Conservation (phyloP, 176 grass and related monocot species). For the Phoenix dactylifera region DNA sequence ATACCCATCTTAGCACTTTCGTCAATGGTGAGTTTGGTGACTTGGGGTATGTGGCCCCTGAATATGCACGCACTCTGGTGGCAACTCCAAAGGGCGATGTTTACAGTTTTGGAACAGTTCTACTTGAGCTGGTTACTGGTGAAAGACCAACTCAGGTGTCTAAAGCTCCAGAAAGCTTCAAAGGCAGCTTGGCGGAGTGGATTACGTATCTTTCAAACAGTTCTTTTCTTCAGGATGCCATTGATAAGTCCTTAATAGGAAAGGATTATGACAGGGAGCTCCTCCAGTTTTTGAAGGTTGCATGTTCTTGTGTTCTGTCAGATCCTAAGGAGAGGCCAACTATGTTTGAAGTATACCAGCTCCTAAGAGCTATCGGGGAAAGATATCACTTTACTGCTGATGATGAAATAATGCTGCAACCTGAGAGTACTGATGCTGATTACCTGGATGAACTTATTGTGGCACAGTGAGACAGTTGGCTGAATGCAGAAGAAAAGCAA, state of each 20-base stretch:
- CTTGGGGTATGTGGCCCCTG: constrained; percentile 84
- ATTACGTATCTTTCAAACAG: constrained; percentile 90
- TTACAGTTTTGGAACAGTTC: constrained; percentile 80
- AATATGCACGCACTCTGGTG: constrained; percentile 79
- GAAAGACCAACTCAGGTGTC: constrained; percentile 59
- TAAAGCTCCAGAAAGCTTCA: constrained; percentile 80
- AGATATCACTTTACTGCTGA: constrained; percentile 76
- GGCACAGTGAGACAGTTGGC: constrained; percentile 25
- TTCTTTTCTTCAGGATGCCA: constrained; percentile 62
- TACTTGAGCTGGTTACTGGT: constrained; percentile 74
- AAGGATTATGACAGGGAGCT: constrained; percentile 73
- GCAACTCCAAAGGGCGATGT: constrained; percentile 82
- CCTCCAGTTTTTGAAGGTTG: constrained; percentile 83
- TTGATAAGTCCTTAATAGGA: constrained; percentile 81
- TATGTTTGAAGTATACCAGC: constrained; percentile 91
- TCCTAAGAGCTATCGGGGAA: constrained; percentile 70
- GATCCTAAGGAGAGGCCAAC: constrained; percentile 77
- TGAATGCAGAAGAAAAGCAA: too few relatives aligned
- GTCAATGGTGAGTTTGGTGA: constrained; percentile 89
- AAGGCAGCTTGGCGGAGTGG: constrained; percentile 94
- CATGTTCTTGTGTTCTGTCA: constrained; percentile 59
- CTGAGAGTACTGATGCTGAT: constrained; percentile 25
- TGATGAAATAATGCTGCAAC: constrained; percentile 47
- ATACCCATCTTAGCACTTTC: constrained; percentile 91
- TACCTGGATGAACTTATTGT: constrained; percentile 71